Base-by-base conservation (phyloP, 306 rosid genomes). In the Glycine tomentella region DNA sequence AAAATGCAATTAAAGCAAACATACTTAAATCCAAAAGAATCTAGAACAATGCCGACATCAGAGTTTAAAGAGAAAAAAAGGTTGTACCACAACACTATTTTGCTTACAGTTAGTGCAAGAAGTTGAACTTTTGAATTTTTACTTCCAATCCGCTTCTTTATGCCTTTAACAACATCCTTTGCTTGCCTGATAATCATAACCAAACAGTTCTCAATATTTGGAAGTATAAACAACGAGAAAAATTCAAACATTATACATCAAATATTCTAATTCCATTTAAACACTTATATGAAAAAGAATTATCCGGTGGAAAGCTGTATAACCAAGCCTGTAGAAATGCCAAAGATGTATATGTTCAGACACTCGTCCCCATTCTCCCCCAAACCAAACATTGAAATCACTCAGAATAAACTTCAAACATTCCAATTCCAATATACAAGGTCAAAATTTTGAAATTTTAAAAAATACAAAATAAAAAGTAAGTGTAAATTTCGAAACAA, bases 61-160 rank as follows among this genome's bases (percentile, higher is more conserved):
- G 36, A 69, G 34, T 52, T 48, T 44, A 45, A 80, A 76, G 67
- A 51, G 13, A n/a, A 14, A 15, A 9, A 9, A 63, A 63, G 7
- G 15, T 46, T 20, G 16, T 31, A 72, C 5, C 40, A 45, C 5
- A 69, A 11, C 10, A n/a, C 50, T 76, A 1, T 0, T 46, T 64
- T 56, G 81, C 91, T 91, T 89, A 95, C 99, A 33, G 94, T 93
- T 77, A 95, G 82, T 34, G 98, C 96, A 74, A 95, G 99, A 83
- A 95, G 96, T 90, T 95, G 99, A 87, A 88, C 97, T 93, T 95
- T 95, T 42, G 97, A 79, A 77, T 89, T 92, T 88, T 66, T 93
- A 86, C 98, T 95, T 83, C 98, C 98, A 75, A 93, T 84, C 81
- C 96, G 93, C 89, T 92, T 95, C 93, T 90, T 95, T 86, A 93